Conservation (phyloP, 768 basidiomycete genomes). For the Fomitopsis serialis region DNA sequence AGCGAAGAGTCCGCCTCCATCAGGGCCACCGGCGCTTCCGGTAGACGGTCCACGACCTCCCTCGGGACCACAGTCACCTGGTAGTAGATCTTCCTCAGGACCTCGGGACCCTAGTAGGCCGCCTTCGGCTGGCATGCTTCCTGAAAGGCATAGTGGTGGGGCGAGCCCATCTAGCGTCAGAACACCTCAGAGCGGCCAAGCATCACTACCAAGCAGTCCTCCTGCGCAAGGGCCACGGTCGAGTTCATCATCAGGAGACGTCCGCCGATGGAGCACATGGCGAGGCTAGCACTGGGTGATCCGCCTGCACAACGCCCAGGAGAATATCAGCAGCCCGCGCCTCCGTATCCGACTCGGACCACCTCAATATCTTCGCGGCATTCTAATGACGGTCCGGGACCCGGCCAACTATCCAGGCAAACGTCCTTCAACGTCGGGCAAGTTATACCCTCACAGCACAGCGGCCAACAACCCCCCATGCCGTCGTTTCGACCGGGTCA, state of each 20-base stretch:
- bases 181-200: slow-evolving; percentile 8
- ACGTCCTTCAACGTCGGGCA: slow-evolving; percentile 29
- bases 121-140: slow-evolving; percentile 3
- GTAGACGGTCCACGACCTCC: slow-evolving; percentile 3
- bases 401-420: slow-evolving; percentile 9
- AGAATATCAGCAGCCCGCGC: not conserved
- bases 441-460: slow-evolving; percentile 13
- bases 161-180: slow-evolving; percentile 18
- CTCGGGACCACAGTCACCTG: not conserved
- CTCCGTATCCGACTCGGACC: not conserved
- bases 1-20: slow-evolving; percentile 59
- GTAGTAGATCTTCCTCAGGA: not conserved
- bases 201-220: slow-evolving; percentile 8
- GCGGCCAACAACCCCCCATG: slow-evolving; percentile 2
- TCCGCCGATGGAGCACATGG: slow-evolving; percentile 8
- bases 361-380: slow-evolving; percentile 16
- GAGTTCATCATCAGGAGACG: slow-evolving; percentile 12
- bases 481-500: not conserved
- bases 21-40: slow-evolving; percentile 46
- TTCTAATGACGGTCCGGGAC: not conserved
- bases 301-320: slow-evolving; percentile 3
- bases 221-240: slow-evolving; percentile 8
- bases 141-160: slow-evolving; percentile 11
- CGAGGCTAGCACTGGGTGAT: slow-evolving; percentile 8
- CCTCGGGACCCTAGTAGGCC: not conserved